Evolutionary conservation across 2,329 filamentous ascomycete genomes (phyloP).

Genomic region (Sporothrix dimorphospora): DNA sequence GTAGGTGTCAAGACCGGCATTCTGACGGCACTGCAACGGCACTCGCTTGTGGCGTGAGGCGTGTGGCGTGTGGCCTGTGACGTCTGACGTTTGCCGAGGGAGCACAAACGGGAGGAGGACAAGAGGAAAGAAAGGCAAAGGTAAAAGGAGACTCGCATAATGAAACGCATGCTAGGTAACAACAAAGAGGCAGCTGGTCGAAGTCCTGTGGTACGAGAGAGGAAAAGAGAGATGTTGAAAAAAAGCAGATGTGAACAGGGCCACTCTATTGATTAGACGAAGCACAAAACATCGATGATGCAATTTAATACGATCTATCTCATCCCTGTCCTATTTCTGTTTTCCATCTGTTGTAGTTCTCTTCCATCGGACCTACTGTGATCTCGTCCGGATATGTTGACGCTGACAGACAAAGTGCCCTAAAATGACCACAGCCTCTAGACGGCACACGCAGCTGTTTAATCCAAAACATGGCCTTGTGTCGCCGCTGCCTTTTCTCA

Average conservation of each 20-base stretch:
- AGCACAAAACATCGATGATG: neutral
- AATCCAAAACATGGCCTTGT: constrained; percentile 6
- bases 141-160: constrained; percentile 3
- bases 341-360: neutral
- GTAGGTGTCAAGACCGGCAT: neutral
- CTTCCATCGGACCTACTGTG: neutral
- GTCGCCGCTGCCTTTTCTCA: neutral
- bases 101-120: neutral
- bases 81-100: neutral
- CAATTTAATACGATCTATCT: neutral
- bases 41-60: neutral
- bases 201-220: neutral
- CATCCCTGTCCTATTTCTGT: neutral
- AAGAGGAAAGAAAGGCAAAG: neutral
- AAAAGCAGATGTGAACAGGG: neutral
- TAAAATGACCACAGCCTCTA: neutral
- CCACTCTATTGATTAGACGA: neutral
- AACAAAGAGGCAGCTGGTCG: constrained; percentile 1
- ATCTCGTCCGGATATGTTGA: neutral
- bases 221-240: neutral
- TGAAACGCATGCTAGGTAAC: constrained; percentile 23
- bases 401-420: neutral
- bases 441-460: neutral
- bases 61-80: neutral
- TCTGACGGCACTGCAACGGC: no score